Percentiles rank a stretch among this genome's conserved stretches.
phyloP scores from a whole-genome alignment of 345 rosid genomes.

The Aquilaria yunnanensis region DNA sequence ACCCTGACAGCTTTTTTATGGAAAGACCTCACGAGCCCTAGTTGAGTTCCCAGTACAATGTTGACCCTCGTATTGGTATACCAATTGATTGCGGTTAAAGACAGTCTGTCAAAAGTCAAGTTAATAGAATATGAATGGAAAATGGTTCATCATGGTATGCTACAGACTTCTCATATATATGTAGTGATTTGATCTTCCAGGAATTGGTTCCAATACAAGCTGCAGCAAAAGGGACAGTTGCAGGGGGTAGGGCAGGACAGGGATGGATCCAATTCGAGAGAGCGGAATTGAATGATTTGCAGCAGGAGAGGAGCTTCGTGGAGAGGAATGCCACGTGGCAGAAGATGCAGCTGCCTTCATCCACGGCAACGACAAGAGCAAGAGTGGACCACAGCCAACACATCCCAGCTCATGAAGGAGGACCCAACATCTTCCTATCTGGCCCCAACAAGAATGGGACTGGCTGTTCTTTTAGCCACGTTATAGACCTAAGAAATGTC shows the following conservation, averaged over 20 bases:
- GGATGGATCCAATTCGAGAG: constrained; percentile 46
- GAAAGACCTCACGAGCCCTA: too few species aligned
- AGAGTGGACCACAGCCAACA: constrained; percentile 31
- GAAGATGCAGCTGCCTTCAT: constrained; percentile 33
- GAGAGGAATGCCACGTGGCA: constrained; percentile 60
- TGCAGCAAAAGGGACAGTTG: constrained; percentile 28
- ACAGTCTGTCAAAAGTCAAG: too few species aligned
- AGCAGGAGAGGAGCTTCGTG: constrained; percentile 23
- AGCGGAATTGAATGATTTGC: constrained; percentile 18
- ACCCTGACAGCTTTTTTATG: too few species aligned
- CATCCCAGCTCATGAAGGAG: constrained; percentile 16
- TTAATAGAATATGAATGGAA: too few species aligned
- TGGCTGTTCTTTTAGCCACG: constrained; percentile 10
- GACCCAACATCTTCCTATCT: constrained; percentile 25
- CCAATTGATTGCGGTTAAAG: too few species aligned
- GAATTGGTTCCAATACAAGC: constrained; percentile 32
- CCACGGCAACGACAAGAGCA: constrained; percentile 1
- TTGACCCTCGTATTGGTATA: too few species aligned
- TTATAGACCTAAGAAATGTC: background rate
- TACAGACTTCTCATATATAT: too few species aligned
- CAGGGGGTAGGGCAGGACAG: constrained; percentile 27
- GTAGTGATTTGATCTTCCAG: constrained; percentile 16
- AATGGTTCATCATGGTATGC: too few species aligned
- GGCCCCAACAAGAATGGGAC: constrained; percentile 23
- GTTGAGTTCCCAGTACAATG: too few species aligned